Base-by-base conservation (phyloP, 2,329 filamentous ascomycete genomes). In the Pseudocercospora pini-densiflorae region DNA sequence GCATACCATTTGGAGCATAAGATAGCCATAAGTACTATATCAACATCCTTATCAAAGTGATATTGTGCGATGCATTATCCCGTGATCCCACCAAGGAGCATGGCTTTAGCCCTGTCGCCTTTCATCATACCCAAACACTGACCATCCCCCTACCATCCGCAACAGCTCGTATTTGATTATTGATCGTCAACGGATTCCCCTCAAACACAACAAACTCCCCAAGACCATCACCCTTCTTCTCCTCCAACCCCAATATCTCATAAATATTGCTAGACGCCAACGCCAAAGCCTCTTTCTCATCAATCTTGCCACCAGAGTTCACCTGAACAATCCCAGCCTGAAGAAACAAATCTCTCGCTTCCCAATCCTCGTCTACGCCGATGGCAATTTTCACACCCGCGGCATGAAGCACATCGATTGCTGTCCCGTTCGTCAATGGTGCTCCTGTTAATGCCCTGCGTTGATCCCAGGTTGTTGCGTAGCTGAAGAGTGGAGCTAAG, bases 341-440 rank as follows among this genome's bases (percentile, higher is more conserved):
- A 63, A 90, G 78, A 0, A 82, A 85, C 68, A 91, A 71, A 68
- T 90, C 86, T 31, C 88, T 81, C 3, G 89, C 82, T 60, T 87
- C 74, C 87, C 86, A 90, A 70, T 89, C 87, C 73, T 90, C 87
- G 49, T 84, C 81, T 4, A 89, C 81, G 0, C 88, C 86, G 24
- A 90, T 83, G 0, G 84, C 89, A 0, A 85, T 81, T 2, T 79
- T 74, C 0, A 90, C 88, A 1, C 88, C 88, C 0, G 88, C 88
- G 7, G 83, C 82, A 0, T 89, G 70, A 0, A 91, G 81, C 12
- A 73, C 76, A 67, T 90, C 87, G 4, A 89, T 79, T 0, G 84
- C 83, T 0, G 89, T 90, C 27, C 88, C 88, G 71, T 90, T 89
- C 0, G 88, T 89, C 0, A 91, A 81, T 0, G 89, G 89, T 5